Evolutionary conservation across 352 stramenopile genomes (phyloP).

Genomic region (Phytophthora colocasiae): DNA sequence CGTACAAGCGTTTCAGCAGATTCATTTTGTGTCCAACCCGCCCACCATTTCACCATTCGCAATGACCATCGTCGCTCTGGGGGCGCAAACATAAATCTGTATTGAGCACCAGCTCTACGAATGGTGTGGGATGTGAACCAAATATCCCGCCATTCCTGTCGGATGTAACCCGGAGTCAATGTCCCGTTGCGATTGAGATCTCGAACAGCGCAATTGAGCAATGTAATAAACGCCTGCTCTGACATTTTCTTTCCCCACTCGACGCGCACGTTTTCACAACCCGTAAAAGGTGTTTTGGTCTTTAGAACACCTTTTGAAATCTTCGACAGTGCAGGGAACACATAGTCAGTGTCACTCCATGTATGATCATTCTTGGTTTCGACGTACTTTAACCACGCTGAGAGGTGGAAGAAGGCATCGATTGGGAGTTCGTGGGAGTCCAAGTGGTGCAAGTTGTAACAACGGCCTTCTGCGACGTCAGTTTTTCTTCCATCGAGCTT

Average conservation of each 20-base stretch:
- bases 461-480: conserved; percentile 13
- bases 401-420: background rate
- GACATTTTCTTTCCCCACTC: conserved; percentile 23
- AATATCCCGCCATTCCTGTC: conserved; percentile 6
- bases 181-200: conserved; percentile 12
- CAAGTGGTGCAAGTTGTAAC: background rate
- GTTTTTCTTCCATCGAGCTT: conserved; percentile 17
- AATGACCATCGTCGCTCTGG: conserved; percentile 6
- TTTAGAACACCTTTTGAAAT: conserved; percentile 11
- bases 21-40: conserved; percentile 19
- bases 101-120: conserved; percentile 14
- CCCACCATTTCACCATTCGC: conserved; percentile 18
- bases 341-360: conserved; percentile 13
- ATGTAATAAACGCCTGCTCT: conserved; percentile 7
- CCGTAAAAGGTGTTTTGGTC: background rate
- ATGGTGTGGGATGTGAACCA: conserved; percentile 19
- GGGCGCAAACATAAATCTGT: conserved; percentile 24
- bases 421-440: conserved; percentile 1
- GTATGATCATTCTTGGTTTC: conserved; percentile 4
- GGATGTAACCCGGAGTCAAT: background rate
- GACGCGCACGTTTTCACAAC: conserved; percentile 12
- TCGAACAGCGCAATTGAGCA: conserved; percentile 14
- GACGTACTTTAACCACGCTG: background rate
- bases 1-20: conserved; percentile 15
- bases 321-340: conserved; percentile 16